Conservation (phyloP, 192 early-diverging fungal species). For the Coemansia furcata region DNA sequence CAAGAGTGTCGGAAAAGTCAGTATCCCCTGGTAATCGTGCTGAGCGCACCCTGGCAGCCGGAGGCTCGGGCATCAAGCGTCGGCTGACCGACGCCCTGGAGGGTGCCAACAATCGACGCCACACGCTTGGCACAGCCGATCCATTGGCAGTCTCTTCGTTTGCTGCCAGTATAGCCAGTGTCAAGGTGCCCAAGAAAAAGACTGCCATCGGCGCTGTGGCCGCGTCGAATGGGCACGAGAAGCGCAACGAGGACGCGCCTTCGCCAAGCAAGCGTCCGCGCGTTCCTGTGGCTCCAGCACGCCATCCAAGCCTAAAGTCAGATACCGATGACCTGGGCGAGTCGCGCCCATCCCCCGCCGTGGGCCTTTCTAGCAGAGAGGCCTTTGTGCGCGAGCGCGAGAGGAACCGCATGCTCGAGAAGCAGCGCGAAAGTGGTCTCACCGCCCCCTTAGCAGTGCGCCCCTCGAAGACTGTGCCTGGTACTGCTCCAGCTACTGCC, state of each 20-base stretch:
- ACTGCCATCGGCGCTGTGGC: not conserved
- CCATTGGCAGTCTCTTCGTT: not conserved
- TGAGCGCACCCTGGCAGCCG: constrained; percentile 5
- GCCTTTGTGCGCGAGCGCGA: constrained; percentile 47
- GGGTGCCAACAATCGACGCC: not conserved
- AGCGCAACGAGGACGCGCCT: constrained; percentile 2
- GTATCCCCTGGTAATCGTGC: not conserved
- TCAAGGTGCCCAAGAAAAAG: constrained; percentile 45
- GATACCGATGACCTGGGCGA: not conserved
- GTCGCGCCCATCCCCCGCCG: not conserved
- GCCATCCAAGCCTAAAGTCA: not conserved
- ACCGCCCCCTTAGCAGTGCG: not conserved
- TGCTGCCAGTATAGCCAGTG: constrained; percentile 15
- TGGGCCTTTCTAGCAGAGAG: constrained; percentile 13
- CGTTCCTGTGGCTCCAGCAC: not conserved
- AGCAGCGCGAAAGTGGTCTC: not conserved
- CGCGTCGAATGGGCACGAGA: constrained; percentile 4
- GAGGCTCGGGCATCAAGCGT: constrained; percentile 17
- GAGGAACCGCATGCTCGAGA: constrained; percentile 25
- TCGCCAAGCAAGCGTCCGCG: constrained; percentile 6
- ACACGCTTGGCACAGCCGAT: not conserved
- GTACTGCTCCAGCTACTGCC: not conserved
- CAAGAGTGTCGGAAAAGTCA: constrained; percentile 7
- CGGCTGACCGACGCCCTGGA: constrained; percentile 13
- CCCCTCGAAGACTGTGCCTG: not conserved